Evolutionary conservation across 2,329 filamentous ascomycete genomes (phyloP), one percentile per base, ranked within the genome.

Genomic region (Blastomyces percursus): DNA sequence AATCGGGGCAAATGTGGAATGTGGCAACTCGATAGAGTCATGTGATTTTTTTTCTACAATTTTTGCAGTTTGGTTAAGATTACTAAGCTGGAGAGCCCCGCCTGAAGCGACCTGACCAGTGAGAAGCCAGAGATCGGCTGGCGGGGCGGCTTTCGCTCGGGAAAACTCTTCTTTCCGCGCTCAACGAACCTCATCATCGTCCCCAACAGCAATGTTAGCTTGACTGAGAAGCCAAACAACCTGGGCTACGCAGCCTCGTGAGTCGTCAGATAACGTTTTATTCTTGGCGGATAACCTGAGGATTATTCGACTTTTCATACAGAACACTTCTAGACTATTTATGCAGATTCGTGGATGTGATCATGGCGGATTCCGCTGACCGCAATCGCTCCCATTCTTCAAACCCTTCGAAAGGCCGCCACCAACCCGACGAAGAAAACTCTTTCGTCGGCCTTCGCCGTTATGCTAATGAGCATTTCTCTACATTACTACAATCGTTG

Each of bases 381-480:
- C 51, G 16, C 60, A 24, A 56, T 35, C 19, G 38, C n/a, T 38
- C 21, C 24, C 21, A 27, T 32, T 35, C 32, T 12, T n/a, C n/a
- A 11, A 56, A 32, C 40, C 32, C 44, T n/a, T 24, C 59, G 4
- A 30, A 54, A 24, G 11, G 50, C 8, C 48, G 24, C 30, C 50
- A 19, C 12, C 50, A 30, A 11, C 24, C 24, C 14, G 16, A 61
- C 60, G 71, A 76, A 63, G 72, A 77, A 64, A 84, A 84, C 64
- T 82, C 83, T 0, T 85, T 86, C 71, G 79, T 84, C 62, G 76
- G 79, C 38, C 85, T 86, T 73, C 84, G 84, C 67, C 81, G 80
- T 65, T 84, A 82, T 70, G 81, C 83, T 62, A 84, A 86, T 67
- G 79, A 81, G 56, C 81, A 83, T 62, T 78, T 85, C 67, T 79